Evolutionary conservation across 164 flowering plant species (phyloP).

Genomic region (Vitis cinerea): DNA sequence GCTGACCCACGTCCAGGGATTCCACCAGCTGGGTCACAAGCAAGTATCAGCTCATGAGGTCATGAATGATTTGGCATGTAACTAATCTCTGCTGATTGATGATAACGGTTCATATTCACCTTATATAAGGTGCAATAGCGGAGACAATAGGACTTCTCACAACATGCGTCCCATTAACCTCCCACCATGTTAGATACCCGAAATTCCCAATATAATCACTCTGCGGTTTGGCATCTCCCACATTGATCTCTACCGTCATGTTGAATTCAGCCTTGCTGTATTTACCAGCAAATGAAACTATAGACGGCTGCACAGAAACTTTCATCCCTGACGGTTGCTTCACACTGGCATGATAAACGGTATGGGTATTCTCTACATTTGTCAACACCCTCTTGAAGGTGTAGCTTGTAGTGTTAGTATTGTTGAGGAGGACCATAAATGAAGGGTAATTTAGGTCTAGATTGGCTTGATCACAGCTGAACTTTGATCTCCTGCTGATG

Average conservation of each 20-base stretch:
- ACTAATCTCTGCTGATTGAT: too few relatives aligned
- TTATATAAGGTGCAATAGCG: background rate
- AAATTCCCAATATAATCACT: background rate
- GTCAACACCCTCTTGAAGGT: constrained; percentile 22
- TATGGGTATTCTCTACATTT: constrained; percentile 11
- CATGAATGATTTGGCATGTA: too few relatives aligned
- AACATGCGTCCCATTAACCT: constrained; percentile 4
- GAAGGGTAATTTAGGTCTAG: constrained; percentile 15
- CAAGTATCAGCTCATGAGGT: too few relatives aligned
- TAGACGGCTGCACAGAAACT: constrained; percentile 6
- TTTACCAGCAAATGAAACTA: constrained; percentile 1
- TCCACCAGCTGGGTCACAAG: too few relatives aligned
- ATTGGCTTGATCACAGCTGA: too few relatives aligned
- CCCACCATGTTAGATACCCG: constrained; percentile 1
- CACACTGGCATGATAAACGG: constrained; percentile 15
- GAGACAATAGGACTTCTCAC: constrained; percentile 9
- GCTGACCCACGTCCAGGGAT: too few relatives aligned
- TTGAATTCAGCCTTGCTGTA: too few relatives aligned
- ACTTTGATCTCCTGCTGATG: too few relatives aligned
- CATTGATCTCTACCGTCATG: too few relatives aligned
- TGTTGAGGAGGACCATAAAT: constrained; percentile 22
- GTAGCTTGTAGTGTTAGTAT: constrained; percentile 16
- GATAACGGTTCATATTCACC: background rate
- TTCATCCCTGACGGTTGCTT: constrained; percentile 15
- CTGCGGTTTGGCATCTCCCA: background rate